Base-by-base conservation (phyloP, 164 flowering plant genomes). In the Vitis cinerea region DNA sequence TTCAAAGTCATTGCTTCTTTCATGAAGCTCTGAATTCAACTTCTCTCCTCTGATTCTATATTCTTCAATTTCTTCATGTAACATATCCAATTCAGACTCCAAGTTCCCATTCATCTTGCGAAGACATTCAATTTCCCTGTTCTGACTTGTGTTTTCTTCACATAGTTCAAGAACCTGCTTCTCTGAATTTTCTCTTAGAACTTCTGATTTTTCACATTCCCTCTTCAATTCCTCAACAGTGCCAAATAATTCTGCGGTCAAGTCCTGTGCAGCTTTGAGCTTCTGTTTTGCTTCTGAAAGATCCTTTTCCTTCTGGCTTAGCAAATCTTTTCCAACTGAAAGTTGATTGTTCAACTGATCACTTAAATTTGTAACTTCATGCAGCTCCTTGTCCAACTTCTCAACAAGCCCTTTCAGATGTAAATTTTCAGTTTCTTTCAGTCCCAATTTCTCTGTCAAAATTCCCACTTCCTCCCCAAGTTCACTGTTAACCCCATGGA, bases 1-100 rank as follows among this genome's bases (percentile, higher is more conserved):
- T 80, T 87, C 83, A 74, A 79, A 81, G 68, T 87, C 92, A 69
- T 81, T 74, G 80, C 80, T 79, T 74, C 71, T 87, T 73, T 81
- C 83, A 57, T 78, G 84, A 59, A 95, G 78, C 72, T 89, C 90
- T 63, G 80, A 81, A 67, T 73, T 77, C 80, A 91, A 72, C 59
- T 61, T 66, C 70, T 84, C 88, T 71, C 87, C 91, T 71, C 81
- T 77, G 63, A 70, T 73, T 71, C 70, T 78, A 23, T 71, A 79
- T 63, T 83, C 85, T 68, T 78, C 86, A 57, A 86, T 50, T 68
- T 83, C 84, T 72, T 82, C 76, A 50, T 51, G 73, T 53, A 89
- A 69, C 49, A 64, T 57, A 48, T 65, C 59, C 57, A 85, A 71
- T 71, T 89, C 82, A 50, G 82, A 74, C 31, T 78, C 84, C 61